A percentile compares a stretch with the other conserved stretches of the same genome.
Evolutionary conservation across 495 filamentous ascomycete species (phyloP).

Genomic region (Penicillium ochrochloron): DNA sequence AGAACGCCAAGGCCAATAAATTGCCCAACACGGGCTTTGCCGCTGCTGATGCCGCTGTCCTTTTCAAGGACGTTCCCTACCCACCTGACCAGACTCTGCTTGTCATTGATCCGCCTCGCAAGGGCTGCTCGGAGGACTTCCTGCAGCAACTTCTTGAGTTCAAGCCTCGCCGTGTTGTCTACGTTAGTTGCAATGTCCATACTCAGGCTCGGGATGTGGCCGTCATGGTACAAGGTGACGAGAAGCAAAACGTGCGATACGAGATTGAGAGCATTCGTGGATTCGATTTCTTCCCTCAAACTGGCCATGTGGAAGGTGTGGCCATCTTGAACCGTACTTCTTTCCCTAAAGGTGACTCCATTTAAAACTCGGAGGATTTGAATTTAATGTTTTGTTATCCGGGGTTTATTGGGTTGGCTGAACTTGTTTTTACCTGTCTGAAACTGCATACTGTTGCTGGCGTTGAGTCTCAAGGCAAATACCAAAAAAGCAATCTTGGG

Average conservation of each 20-base stretch:
- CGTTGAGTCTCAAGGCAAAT: slow-evolving; percentile 8
- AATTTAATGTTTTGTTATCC: neutral
- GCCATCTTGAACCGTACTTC: slow-evolving; percentile 66
- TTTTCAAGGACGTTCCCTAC: slow-evolving; percentile 76
- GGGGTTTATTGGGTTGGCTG: neutral
- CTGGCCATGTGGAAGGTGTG: slow-evolving; percentile 93
- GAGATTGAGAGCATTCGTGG: slow-evolving; percentile 89
- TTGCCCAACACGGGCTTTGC: slow-evolving; percentile 78
- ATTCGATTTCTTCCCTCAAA: slow-evolving; percentile 99
- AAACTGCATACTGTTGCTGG: slow-evolving; percentile 6
- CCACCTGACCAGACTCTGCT: slow-evolving; percentile 81
- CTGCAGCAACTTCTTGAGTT: slow-evolving; percentile 77
- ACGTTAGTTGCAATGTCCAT: slow-evolving; percentile 97
- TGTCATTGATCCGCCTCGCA: slow-evolving; percentile 91
- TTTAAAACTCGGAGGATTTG: neutral
- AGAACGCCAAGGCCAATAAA: slow-evolving; percentile 78
- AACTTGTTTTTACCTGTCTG: neutral
- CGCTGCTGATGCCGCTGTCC: slow-evolving; percentile 77
- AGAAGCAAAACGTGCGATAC: slow-evolving; percentile 63
- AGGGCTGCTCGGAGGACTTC: slow-evolving; percentile 89
- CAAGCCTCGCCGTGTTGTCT: slow-evolving; percentile 78
- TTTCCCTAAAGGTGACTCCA: slow-evolving; percentile 23
- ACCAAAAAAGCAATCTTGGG: slow-evolving; percentile 7
- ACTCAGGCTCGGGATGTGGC: slow-evolving; percentile 95
- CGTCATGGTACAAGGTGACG: slow-evolving; percentile 70